Base-by-base conservation (phyloP, 768 basidiomycete species). In the Rubroboletus pulcherrimus region DNA sequence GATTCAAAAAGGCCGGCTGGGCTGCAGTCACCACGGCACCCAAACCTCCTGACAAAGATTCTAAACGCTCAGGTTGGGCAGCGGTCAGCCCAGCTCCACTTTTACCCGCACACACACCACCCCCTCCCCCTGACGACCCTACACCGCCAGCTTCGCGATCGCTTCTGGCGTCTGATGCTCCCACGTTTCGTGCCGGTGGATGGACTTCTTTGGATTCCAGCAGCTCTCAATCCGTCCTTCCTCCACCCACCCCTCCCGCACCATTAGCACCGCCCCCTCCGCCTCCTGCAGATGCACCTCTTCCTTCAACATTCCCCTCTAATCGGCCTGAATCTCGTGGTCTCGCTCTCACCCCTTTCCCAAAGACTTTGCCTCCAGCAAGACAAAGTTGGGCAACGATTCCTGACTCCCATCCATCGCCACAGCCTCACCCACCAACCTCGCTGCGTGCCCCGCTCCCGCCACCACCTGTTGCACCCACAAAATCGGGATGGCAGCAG, bases 131-230 rank as follows among this genome's bases (percentile, higher is more conserved):
- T 49, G 45, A 48, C 7, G 33, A 52, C n/a, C 33, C 63, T 58
- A 29, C 65, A 41, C 60, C 67, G 3, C 54, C 60, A 30, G 45
- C 61, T 40, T 49, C 60, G 34, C 57, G 55, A 60, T 61, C 59
- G 5, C 55, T 61, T 46, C 41, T 33, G 3, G 29, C 54, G 57
- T 37, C 61, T 56, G 48, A 68, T 10, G 74, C 78, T 26, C 78
- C 84, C 17, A 60, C 73, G 10, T 87, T 86, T 66, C 77, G 83
- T 43, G 75, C 80, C 11, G 85, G 77, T 45, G 87, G 88, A 17
- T 88, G 84, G 82, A 82, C 86, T 9, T 81, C 82, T 35, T 74
- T 89, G 26, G 87, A 87, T 56, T 78, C 78, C 3, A 73, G 77
- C 21, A 76, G 66, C 54, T 71, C 71, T 26, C 69, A 69, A 34